A percentile compares a stretch with the other conserved stretches of the same genome.
Evolutionary conservation across 345 rosid species (phyloP).

Genomic region (Salix suchowensis): DNA sequence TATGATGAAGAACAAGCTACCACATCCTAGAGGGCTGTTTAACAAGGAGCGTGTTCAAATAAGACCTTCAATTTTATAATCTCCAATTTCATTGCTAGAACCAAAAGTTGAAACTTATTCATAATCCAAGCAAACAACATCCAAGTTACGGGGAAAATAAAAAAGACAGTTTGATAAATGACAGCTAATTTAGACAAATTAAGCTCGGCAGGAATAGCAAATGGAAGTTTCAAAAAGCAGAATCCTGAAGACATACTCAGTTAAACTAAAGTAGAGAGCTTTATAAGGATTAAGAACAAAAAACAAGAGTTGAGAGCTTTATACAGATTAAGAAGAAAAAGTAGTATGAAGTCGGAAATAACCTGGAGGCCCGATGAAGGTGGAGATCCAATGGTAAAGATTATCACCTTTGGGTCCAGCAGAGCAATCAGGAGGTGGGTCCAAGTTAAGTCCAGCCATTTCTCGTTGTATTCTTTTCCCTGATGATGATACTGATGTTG

Average conservation of each 20-base stretch:
- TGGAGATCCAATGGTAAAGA: constrained; percentile 89
- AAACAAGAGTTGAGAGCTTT: not conserved
- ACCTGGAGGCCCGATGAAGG: constrained; percentile 80
- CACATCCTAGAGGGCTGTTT: too few species aligned
- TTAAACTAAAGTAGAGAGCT: not conserved
- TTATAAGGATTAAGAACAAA: not conserved
- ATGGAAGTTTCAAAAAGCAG: not conserved
- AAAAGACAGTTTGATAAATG: not conserved
- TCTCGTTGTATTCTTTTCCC: constrained; percentile 92
- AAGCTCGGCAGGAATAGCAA: not conserved
- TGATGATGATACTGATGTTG: constrained; percentile 75
- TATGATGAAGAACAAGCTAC: too few species aligned
- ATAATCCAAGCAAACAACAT: not conserved
- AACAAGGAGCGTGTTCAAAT: too few species aligned
- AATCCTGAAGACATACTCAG: not conserved
- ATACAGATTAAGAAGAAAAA: not conserved
- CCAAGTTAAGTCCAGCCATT: constrained; percentile 67
- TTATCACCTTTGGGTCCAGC: constrained; percentile 94
- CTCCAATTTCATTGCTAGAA: too few species aligned
- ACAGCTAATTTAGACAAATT: not conserved
- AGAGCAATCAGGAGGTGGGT: constrained; percentile 77
- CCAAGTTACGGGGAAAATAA: not conserved
- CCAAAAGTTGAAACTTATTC: too few species aligned
- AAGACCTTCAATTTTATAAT: too few species aligned
- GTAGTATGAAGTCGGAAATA: not conserved